A percentile compares a stretch with the other conserved stretches of the same genome.
Evolutionary conservation across 805 yeast genomes (phyloP).

Genomic region (Maudiozyma saulgeensis): DNA sequence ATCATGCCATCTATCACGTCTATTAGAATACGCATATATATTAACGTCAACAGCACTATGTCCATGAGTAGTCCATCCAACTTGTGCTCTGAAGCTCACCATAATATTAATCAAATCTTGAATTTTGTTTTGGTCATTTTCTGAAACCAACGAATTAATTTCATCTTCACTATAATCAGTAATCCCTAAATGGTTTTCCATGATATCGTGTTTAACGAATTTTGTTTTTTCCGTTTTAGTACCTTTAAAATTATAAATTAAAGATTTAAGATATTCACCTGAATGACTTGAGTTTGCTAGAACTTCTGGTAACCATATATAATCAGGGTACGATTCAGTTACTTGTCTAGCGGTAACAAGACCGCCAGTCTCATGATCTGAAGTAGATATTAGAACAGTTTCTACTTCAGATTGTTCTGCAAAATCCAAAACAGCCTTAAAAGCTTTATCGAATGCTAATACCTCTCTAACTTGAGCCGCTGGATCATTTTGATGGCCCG

Average conservation of each 20-base stretch:
- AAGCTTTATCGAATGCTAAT: conserved; percentile 76
- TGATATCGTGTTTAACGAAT: conserved; percentile 44
- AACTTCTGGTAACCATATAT: conserved; percentile 78
- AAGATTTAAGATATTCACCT: conserved; percentile 53
- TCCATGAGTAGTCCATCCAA: conserved; percentile 97
- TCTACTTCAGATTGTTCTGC: conserved; percentile 62
- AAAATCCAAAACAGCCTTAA: conserved; percentile 61
- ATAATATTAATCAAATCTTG: conserved; percentile 52
- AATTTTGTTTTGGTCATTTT: conserved; percentile 21
- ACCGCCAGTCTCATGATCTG: conserved; percentile 97
- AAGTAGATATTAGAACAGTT: conserved; percentile 69
- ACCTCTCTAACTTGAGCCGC: conserved; percentile 91
- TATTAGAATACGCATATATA: conserved; percentile 71
- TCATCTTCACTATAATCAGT: conserved; percentile 48
- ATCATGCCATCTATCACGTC: conserved; percentile 33
- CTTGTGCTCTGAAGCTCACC: conserved; percentile 72
- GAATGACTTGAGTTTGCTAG: conserved; percentile 62
- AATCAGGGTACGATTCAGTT: conserved; percentile 63
- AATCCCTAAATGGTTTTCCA: conserved; percentile 62
- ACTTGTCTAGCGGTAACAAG: conserved; percentile 79
- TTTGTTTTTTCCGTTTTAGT: conserved; percentile 22
- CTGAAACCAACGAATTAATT: conserved; percentile 30
- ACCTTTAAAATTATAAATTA: conserved; percentile 16
- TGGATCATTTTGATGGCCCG: conserved; percentile 90
- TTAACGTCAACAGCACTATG: conserved; percentile 95